Percentiles rank a stretch among this genome's conserved stretches.
These are phyloP conservation scores for Nannizzia gypsea DNA, from an alignment of 2,329 filamentous ascomycete genomes.

Conservation along the genomic window DNA sequence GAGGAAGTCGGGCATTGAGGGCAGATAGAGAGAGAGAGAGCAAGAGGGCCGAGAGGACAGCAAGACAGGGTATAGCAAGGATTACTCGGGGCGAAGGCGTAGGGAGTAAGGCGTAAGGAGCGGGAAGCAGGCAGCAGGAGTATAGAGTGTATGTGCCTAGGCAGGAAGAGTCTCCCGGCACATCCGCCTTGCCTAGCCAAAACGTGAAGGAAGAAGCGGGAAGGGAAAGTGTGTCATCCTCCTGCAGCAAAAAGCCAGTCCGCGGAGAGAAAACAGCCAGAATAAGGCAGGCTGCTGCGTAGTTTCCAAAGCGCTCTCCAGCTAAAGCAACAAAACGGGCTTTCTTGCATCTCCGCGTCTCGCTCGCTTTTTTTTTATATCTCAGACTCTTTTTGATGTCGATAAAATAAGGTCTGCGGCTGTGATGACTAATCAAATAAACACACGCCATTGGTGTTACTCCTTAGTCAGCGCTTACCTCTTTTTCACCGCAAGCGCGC, in stretches of 20 bases:
- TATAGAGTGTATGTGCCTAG: too few species aligned
- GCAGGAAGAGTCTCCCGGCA: not conserved
- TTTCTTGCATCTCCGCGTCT: not conserved
- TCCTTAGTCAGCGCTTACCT: not conserved
- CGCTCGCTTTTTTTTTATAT: not conserved
- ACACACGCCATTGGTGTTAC: not conserved
- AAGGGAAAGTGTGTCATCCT: too few species aligned
- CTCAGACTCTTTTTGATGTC: not conserved
- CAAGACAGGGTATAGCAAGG: too few species aligned
- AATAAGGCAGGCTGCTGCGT: too few species aligned
- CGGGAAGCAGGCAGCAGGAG: not conserved
- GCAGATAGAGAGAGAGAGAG: not conserved
- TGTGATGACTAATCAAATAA: not conserved
- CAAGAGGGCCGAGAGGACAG: not conserved
- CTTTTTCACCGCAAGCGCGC: slow-evolving; percentile 2
- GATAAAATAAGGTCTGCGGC: not conserved
- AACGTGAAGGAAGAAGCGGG: too few species aligned
- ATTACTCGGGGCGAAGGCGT: too few species aligned
- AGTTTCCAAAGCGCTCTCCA: too few species aligned
- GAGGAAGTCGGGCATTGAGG: not conserved
- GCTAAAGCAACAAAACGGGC: too few species aligned
- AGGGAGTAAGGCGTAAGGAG: too few species aligned
- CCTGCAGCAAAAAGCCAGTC: too few species aligned
- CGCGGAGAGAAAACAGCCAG: too few species aligned
- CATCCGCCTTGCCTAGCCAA: not conserved